phyloP scores from a whole-genome alignment of 257 asterid species.

The Euphrasia confusa region DNA sequence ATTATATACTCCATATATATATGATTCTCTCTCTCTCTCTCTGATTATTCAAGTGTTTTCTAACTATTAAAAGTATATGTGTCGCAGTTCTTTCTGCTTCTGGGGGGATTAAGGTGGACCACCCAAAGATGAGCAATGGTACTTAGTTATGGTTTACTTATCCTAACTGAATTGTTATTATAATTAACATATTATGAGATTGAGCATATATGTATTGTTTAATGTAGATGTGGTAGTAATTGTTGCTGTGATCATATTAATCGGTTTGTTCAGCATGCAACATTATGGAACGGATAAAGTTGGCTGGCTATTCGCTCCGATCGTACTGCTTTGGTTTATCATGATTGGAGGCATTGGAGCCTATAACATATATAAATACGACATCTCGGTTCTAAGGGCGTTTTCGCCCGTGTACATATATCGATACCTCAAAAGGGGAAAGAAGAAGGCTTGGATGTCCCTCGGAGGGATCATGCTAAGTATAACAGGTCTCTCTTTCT shows the following conservation, averaged over 20 bases:
- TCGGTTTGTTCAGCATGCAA: conserved; percentile 91
- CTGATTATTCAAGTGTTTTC: background rate
- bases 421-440: conserved; percentile 58
- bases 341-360: conserved; percentile 91
- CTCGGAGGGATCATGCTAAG: conserved; percentile 98
- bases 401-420: conserved; percentile 79
- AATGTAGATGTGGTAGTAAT: conserved; percentile 75
- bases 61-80: conserved; percentile 9
- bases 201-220: too few relatives aligned
- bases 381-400: conserved; percentile 77
- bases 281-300: conserved; percentile 96
- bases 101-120: conserved; percentile 87
- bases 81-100: conserved; percentile 87
- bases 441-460: conserved; percentile 68
- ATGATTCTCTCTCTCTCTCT: conserved; percentile 1
- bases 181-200: background rate
- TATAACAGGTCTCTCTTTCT: conserved; percentile 56
- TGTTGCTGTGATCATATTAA: conserved; percentile 78
- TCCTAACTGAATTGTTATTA: background rate
- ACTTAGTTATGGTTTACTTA: conserved; percentile 20
- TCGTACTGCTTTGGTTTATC: conserved; percentile 89
- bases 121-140: conserved; percentile 83
- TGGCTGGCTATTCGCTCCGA: conserved; percentile 96
- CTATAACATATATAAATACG: conserved; percentile 68
- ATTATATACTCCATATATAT: background rate